Percentiles rank a stretch among this genome's conserved stretches.
These are phyloP conservation scores for Podospora conica DNA, from an alignment of 495 filamentous ascomycete species.

Conservation along the genomic window DNA sequence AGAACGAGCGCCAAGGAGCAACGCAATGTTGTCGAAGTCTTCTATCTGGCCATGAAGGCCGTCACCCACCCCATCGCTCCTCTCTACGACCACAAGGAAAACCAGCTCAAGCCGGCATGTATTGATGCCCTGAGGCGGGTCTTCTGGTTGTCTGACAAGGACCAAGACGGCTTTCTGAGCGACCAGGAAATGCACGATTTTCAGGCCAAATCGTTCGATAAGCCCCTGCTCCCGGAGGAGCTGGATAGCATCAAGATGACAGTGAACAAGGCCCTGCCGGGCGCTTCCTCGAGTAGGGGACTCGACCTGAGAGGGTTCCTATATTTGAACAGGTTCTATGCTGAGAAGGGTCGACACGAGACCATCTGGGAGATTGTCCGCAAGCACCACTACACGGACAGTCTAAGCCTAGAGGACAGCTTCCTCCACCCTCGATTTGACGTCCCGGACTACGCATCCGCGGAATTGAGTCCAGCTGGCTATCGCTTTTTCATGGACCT, in stretches of 20 bases:
- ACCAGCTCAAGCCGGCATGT: conserved; percentile 78
- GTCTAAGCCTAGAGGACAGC: conserved; percentile 76
- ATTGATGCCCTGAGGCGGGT: conserved; percentile 78
- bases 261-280: conserved; percentile 59
- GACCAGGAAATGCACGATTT: conserved; percentile 88
- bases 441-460: conserved; percentile 81
- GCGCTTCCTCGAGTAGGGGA: conserved; percentile 61
- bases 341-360: conserved; percentile 96
- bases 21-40: conserved; percentile 92
- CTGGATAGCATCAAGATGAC: conserved; percentile 81
- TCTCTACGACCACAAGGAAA: conserved; percentile 91
- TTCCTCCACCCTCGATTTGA: conserved; percentile 95
- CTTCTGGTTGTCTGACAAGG: conserved; percentile 93
- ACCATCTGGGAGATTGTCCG: conserved; percentile 95
- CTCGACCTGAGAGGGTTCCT: conserved; percentile 80
- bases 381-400: conserved; percentile 96
- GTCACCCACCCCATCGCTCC: conserved; percentile 96
- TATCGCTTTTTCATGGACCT: conserved; percentile 98
- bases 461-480: conserved; percentile 87
- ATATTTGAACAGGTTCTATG: conserved; percentile 87
- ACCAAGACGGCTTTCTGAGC: conserved; percentile 89
- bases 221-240: conserved; percentile 69
- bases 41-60: conserved; percentile 97
- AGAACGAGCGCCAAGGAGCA: conserved; percentile 91
- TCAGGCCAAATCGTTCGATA: conserved; percentile 85